Evolutionary conservation across 106 monocot species (phyloP), one percentile per base, ranked within the genome.

Genomic region (Dendrobium nobile): DNA sequence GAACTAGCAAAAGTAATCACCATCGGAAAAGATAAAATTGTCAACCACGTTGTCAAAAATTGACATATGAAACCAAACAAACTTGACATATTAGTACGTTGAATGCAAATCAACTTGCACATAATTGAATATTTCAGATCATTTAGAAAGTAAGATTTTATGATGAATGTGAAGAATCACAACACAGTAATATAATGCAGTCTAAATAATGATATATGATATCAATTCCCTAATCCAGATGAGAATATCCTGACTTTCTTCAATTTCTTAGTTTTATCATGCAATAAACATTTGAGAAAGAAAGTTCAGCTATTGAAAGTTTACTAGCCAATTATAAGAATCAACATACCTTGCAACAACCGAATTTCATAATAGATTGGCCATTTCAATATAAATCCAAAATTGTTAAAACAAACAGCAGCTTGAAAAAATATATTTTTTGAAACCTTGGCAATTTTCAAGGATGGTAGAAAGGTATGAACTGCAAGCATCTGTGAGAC

Each of bases 401-500:
- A 61, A 41, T 20, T 19, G 43, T 17, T 7, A 44, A 74, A 74
- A 11, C 9, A 74, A 43, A 42, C 74, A 13, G 44, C 17, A 42
- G 74, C 42, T 17, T 20, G 74, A 74, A 74, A 74, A 28, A 74
- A 3, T 42, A 70, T 2, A 8, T 54, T 67, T 47, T 11, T 77
- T 64, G 31, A 74, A 74, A 95, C 98, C 92, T 99, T 91, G 95
- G 88, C 98, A 95, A 31, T 87, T 95, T 47, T 84, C 75, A 77
- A 99, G 84, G 72, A 99, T 95, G 11, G 92, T 91, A 55, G 84
- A 86, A 73, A 99, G 88, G 76, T 99, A 95, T 75, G 90, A 95
- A 85, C 92, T 80, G 80, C 92, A 95, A 45, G 91, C 92, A 87
- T 99, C 98, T 68, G 98, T 99, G 59, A 99, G 93, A 54, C 98